Evolutionary conservation across 345 rosid genomes (phyloP).

Genomic region (Salix brachista): DNA sequence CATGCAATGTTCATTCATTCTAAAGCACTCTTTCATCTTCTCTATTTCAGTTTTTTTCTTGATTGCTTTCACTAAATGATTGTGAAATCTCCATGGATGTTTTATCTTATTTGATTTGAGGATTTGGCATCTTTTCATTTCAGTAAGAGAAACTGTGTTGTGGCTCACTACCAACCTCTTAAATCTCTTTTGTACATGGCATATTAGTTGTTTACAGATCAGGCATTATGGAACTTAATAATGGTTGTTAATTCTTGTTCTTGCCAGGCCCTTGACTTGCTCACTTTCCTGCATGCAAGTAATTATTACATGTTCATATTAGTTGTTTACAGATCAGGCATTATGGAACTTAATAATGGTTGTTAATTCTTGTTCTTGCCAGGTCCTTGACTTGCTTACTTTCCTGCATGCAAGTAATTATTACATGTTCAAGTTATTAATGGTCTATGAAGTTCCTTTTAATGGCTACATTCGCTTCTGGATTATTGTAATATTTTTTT

Average conservation of each 20-base stretch:
- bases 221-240: not conserved
- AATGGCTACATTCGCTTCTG: not conserved
- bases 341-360: not conserved
- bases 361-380: not conserved
- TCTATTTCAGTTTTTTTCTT: too few relatives aligned
- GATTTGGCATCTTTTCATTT: not conserved
- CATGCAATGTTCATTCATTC: not conserved
- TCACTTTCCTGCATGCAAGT: not conserved
- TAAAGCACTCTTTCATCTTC: not conserved
- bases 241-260: not conserved
- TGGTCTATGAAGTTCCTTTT: not conserved
- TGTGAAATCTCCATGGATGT: too few relatives aligned
- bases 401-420: not conserved
- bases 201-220: not conserved
- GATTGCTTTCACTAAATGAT: too few relatives aligned
- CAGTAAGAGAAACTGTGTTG: not conserved
- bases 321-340: not conserved
- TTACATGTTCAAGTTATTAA: not conserved
- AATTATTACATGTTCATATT: not conserved
- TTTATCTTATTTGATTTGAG: not conserved
- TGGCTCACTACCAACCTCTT: not conserved
- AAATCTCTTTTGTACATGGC: not conserved
- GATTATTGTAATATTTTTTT: not conserved
- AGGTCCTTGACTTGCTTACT: not conserved
- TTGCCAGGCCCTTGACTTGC: not conserved